Evolutionary conservation across 169 alveolate genomes (phyloP), one percentile per base, ranked within the genome.

Genomic region (Cryptosporidium xiaoi): DNA sequence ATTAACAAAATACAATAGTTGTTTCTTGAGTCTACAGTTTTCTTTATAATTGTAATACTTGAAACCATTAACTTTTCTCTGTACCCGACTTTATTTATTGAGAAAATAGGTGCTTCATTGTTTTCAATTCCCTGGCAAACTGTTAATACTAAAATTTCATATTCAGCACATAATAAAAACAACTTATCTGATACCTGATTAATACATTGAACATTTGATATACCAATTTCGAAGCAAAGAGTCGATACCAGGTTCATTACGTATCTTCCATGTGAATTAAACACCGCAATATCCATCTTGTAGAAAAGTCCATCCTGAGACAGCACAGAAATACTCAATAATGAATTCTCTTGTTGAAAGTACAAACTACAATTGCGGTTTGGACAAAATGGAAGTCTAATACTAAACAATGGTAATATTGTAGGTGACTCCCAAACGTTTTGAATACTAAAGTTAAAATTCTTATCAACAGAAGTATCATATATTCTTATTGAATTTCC

Each of bases 291-390:
- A 20, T 56, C 56, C 40, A 62, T 27, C 20, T 27, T 60, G 64
- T 60, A 60, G 16, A 77, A 31, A 4, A 55, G 44, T 12, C 87
- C 87, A 8, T 77, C 64, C 13, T 40, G 29, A 20, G 64, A 62
- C 6, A 40, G 34, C 40, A 62, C 69, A 10, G 71, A 77, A 40
- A 77, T 77, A 4, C 44, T 60, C 53, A 77, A 62, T 36, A 60
- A 44, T 44, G 87, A 77, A 16, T 18, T 24, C 2, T 18, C 71
- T 44, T n/a, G 44, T 15, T 77, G 48, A 60, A 40, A 77, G 29
- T 31, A 77, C 27, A 77, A 60, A 40, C 64, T 10, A 24, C 77
- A 62, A 36, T 56, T 77, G 34, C 69, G 36, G 20, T 33, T 77
- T 20, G 64, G 60, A 48, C 0, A 58, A 48, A 56, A 77, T 27